Evolutionary conservation across 2,329 filamentous ascomycete genomes (phyloP), one percentile per base, ranked within the genome.

Genomic region (Eutypa lata): DNA sequence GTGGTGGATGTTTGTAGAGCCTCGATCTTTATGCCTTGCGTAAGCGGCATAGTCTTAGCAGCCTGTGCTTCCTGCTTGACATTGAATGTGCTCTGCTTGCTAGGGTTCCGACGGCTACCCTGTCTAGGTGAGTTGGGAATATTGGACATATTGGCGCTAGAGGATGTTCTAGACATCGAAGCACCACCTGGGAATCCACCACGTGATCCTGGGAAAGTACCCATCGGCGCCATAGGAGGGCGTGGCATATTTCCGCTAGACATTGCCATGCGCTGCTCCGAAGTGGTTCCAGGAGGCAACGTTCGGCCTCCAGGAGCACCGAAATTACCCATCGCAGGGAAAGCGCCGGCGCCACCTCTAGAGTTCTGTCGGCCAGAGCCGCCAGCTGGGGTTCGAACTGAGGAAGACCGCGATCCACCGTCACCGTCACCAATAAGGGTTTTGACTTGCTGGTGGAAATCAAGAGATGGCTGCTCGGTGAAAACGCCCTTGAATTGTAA

Each of bases 401-500:
- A 73, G 70, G 82, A 71, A 71, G 88, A 77, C 73, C 90, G 74
- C 48, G 42, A 45, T 16, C 77, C 73, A 54, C 82, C 81, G 53
- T 88, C 85, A 37, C 78, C 78, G 59, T 96, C 92, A 53, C 93
- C 93, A 60, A 99, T 86, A 71, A 77, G 88, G 80, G 74, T 89
- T 87, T 81, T 93, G 81, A 99, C 86, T 66, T 94, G 92, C 60
- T 87, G 81, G 67, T 95, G 89, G 84, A 96, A 99, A 67, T 97
- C 93, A 43, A 92, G 73, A 1, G 91, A 96, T 14, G 94, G 94
- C 75, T 97, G 95, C 78, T 99, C 94, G 57, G 91, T 95, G 76
- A 97, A 99, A 19, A 96, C 91, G 63, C 84, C 84, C 75, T 97
- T 90, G 80, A 99, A 99, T 69, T 99, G 94, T 28, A 99, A 80